Evolutionary conservation across 176 grass and related monocot species (phyloP).

Genomic region (Phragmites australis): DNA sequence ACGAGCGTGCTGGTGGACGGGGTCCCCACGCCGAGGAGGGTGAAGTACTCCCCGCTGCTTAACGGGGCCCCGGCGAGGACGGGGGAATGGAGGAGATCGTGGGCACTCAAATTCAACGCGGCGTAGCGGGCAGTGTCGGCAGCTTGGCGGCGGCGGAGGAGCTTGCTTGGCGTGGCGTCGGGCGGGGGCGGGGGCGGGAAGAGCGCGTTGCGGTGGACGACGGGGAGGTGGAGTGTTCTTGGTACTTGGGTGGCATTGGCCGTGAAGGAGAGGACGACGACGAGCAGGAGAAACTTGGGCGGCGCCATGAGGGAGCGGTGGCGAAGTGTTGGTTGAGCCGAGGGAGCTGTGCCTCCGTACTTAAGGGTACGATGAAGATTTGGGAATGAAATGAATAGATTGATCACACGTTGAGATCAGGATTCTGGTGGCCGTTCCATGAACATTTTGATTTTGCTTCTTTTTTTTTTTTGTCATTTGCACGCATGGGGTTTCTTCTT

Average conservation of each 20-base stretch:
- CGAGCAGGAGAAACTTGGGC: background rate
- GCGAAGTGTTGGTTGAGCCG: background rate
- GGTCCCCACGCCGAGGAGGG: constrained; percentile 60
- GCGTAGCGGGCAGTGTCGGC: constrained; percentile 29
- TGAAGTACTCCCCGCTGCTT: constrained; percentile 74
- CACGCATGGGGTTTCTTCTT: background rate
- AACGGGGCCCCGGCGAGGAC: constrained; percentile 56
- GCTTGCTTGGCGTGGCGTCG: constrained; percentile 1
- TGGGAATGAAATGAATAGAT: background rate
- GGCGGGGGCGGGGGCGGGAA: constrained; percentile 36
- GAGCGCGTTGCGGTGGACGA: constrained; percentile 52
- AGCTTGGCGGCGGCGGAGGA: constrained; percentile 38
- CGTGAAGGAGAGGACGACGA: constrained; percentile 4
- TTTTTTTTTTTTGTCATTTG: too few relatives aligned
- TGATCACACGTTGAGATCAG: too few relatives aligned
- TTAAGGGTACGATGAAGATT: background rate
- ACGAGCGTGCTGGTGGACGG: constrained; percentile 52
- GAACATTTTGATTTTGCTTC: background rate
- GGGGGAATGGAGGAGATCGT: constrained; percentile 35
- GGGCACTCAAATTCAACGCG: background rate
- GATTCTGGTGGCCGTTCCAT: constrained; percentile 3
- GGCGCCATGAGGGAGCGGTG: constrained; percentile 40
- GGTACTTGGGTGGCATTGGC: background rate
- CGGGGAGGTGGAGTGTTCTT: constrained; percentile 50
- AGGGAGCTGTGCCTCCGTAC: background rate